phyloP scores from a whole-genome alignment of 1,284 basidiomycete genomes.

The Ustilago bromivora region DNA sequence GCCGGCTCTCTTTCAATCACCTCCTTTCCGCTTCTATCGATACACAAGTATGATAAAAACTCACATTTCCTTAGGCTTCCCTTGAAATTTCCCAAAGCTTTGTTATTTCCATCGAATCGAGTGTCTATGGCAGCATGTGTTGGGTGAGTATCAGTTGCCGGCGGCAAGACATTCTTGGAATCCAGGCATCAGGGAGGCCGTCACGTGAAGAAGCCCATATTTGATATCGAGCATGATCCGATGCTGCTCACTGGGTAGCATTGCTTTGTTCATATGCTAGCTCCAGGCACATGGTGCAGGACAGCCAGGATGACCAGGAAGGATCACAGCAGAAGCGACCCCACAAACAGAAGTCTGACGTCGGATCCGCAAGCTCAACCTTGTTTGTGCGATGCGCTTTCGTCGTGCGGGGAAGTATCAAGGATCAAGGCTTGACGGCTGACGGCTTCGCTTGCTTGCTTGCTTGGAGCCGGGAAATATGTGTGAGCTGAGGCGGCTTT shows the following conservation, averaged over 20 bases:
- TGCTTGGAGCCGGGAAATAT: background rate
- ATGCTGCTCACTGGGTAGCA: no score
- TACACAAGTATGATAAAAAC: conserved; percentile 5
- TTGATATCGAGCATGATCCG: no score
- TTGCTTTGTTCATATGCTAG: no score
- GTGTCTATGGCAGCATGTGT: background rate
- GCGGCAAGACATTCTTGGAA: background rate
- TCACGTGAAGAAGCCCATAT: background rate
- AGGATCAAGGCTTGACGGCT: background rate
- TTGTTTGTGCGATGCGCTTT: background rate
- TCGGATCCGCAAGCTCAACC: background rate
- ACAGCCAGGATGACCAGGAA: background rate
- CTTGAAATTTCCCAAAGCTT: conserved; percentile 5
- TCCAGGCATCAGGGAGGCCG: no score
- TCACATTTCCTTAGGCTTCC: background rate
- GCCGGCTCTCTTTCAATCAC: conserved; percentile 6
- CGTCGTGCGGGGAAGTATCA: background rate
- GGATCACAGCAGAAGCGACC: background rate
- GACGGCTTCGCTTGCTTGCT: background rate
- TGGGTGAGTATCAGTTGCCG: background rate
- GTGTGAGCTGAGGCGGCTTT: background rate
- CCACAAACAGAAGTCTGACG: background rate
- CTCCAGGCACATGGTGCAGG: background rate
- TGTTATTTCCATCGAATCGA: background rate
- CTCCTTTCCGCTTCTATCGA: conserved; percentile 12